Conservation (phyloP, 495 filamentous ascomycete species). For the Penicillium flavigenum region DNA sequence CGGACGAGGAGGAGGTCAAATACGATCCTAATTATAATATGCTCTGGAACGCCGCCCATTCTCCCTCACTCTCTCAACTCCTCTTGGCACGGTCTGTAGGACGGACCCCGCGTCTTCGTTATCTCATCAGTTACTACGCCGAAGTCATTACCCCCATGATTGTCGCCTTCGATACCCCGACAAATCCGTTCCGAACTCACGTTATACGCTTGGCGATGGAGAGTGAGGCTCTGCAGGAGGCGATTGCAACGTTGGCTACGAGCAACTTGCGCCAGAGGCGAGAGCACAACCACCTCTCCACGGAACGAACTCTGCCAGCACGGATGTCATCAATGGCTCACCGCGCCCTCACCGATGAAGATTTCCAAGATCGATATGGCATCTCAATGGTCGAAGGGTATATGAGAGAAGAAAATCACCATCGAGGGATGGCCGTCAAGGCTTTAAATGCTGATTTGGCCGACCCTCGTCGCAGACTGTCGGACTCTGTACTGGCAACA, state of each 20-base stretch:
- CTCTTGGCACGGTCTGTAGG: constrained; percentile 50
- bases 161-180: constrained; percentile 83
- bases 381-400: constrained; percentile 37
- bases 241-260: constrained; percentile 83
- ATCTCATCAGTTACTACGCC: constrained; percentile 65
- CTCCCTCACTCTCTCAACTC: constrained; percentile 44
- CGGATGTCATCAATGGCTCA: constrained; percentile 54
- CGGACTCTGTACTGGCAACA: constrained; percentile 87
- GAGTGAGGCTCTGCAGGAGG: constrained; percentile 83
- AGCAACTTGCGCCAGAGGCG: constrained; percentile 69
- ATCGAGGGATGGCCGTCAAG: constrained; percentile 77
- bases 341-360: constrained; percentile 42
- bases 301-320: constrained; percentile 44
- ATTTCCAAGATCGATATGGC: constrained; percentile 39
- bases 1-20: constrained; percentile 27
- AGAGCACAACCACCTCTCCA: constrained; percentile 42
- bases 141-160: constrained; percentile 89
- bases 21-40: constrained; percentile 15
- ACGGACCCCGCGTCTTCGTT: constrained; percentile 56
- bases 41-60: constrained; percentile 31
- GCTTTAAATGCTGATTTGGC: constrained; percentile 80
- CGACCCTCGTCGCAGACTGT: constrained; percentile 66
- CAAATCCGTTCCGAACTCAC: constrained; percentile 81
- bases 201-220: constrained; percentile 74
- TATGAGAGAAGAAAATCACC: constrained; percentile 72